Conservation (phyloP, 2,329 filamentous ascomycete species). For the Penicillium sp. region DNA sequence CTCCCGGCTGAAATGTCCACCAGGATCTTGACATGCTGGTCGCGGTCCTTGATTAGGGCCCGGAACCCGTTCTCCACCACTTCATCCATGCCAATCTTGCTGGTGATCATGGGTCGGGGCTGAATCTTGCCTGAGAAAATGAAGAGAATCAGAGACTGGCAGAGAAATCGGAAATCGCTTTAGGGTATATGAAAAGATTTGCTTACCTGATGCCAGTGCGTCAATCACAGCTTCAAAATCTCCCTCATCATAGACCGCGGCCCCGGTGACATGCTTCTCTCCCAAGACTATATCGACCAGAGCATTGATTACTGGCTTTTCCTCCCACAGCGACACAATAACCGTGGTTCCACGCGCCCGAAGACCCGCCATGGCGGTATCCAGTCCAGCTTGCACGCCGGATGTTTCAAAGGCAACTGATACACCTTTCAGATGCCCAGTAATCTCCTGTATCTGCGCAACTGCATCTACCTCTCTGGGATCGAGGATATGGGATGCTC, state of each 20-base stretch:
- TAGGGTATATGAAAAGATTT: background rate
- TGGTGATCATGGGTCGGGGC: conserved; percentile 64
- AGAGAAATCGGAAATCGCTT: background rate
- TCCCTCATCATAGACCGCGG: conserved; percentile 53
- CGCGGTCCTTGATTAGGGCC: conserved; percentile 62
- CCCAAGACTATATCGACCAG: conserved; percentile 55
- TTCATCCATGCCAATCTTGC: conserved; percentile 60
- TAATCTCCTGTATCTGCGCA: conserved; percentile 52
- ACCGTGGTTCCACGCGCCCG: conserved; percentile 61
- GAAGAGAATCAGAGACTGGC: conserved; percentile 25
- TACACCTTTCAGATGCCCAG: conserved; percentile 49
- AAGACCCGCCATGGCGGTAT: conserved; percentile 54
- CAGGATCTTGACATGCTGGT: conserved; percentile 67
- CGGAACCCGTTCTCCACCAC: conserved; percentile 63
- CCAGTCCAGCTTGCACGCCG: conserved; percentile 58
- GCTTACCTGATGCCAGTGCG: conserved; percentile 43
- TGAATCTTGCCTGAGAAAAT: conserved; percentile 51
- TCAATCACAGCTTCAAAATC: conserved; percentile 65
- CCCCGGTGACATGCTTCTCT: conserved; percentile 57
- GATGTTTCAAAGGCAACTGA: conserved; percentile 67
- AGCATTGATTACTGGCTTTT: conserved; percentile 57
- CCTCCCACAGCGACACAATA: conserved; percentile 68
- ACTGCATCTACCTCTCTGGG: conserved; percentile 54
- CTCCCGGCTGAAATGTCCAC: conserved; percentile 42
- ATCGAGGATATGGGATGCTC: conserved; percentile 59